phyloP scores from a whole-genome alignment of 1,284 basidiomycete species.

The Cutaneotrichosporon sp. region DNA sequence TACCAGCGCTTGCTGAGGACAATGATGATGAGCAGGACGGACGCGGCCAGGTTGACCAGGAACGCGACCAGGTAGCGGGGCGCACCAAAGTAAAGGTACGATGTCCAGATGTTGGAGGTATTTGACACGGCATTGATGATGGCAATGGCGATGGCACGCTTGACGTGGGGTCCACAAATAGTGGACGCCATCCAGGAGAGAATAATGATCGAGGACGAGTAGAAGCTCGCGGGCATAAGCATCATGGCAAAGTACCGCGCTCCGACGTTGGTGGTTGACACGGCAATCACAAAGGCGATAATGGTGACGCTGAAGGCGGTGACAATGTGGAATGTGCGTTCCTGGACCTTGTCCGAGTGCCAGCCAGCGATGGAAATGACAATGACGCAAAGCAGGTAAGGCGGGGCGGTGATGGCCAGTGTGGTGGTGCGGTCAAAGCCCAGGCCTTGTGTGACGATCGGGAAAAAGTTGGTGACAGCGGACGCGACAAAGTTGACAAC shows the following conservation, averaged over 20 bases:
- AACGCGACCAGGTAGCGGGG: conserved; percentile 45
- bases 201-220: conserved; percentile 43
- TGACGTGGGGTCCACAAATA: conserved; percentile 44
- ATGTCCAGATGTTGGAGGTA: conserved; percentile 47
- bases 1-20: conserved; percentile 30
- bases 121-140: conserved; percentile 46
- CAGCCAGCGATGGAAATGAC: conserved; percentile 38
- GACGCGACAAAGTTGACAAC: conserved; percentile 31
- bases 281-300: conserved; percentile 67
- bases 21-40: conserved; percentile 34
- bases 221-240: conserved; percentile 32
- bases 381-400: conserved; percentile 40
- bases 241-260: conserved; percentile 44
- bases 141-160: conserved; percentile 46
- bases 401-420: conserved; percentile 41
- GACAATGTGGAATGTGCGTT: conserved; percentile 24
- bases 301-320: conserved; percentile 52
- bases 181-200: conserved; percentile 44
- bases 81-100: conserved; percentile 39
- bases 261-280: conserved; percentile 45
- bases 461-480: conserved; percentile 45
- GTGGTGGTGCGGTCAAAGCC: conserved; percentile 43
- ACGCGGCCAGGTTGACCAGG: conserved; percentile 37
- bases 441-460: conserved; percentile 36
- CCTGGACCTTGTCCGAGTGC: conserved; percentile 40